phyloP scores from a whole-genome alignment of 306 rosid species.

The Luffa aegyptiaca region DNA sequence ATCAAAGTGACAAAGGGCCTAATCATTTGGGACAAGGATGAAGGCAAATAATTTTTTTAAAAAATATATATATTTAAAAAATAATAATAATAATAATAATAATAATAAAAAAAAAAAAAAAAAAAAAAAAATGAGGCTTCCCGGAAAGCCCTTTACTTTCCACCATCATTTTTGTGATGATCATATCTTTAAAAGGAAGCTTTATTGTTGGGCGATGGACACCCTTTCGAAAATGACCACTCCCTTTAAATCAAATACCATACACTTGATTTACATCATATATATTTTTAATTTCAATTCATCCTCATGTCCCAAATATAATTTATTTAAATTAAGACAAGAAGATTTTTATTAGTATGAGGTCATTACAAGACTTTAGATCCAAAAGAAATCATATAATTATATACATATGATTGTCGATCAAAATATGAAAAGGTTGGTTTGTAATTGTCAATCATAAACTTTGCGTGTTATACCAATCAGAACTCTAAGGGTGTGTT shows the following conservation, averaged over 20 bases:
- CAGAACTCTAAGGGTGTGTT: too few relatives aligned
- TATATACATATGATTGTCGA: too few relatives aligned
- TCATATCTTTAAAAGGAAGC: conserved; percentile 69
- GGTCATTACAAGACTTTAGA: too few relatives aligned
- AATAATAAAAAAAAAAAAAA: conserved; percentile 25
- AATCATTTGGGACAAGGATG: conserved; percentile 33
- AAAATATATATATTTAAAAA: too few relatives aligned
- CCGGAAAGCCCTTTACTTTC: conserved; percentile 24
- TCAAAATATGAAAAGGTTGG: too few relatives aligned
- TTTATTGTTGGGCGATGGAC: conserved; percentile 46
- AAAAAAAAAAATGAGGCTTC: conserved; percentile 32
- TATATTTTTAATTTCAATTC: neutral
- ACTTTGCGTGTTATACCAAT: too few relatives aligned
- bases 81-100: too few relatives aligned
- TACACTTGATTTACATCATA: neutral
- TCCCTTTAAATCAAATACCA: conserved; percentile 10
- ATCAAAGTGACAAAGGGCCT: neutral
- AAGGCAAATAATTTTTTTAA: neutral
- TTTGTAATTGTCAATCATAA: too few relatives aligned
- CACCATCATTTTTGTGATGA: conserved; percentile 60
- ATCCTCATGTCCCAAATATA: neutral
- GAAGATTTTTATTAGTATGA: too few relatives aligned
- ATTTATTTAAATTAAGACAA: neutral
- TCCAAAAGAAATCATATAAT: too few relatives aligned
- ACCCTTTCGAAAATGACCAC: conserved; percentile 35